A percentile compares a stretch with the other conserved stretches of the same genome.
These are phyloP conservation scores for Cladorrhinum sp. DNA, from an alignment of 2,329 filamentous ascomycete genomes.

Conservation along the genomic window DNA sequence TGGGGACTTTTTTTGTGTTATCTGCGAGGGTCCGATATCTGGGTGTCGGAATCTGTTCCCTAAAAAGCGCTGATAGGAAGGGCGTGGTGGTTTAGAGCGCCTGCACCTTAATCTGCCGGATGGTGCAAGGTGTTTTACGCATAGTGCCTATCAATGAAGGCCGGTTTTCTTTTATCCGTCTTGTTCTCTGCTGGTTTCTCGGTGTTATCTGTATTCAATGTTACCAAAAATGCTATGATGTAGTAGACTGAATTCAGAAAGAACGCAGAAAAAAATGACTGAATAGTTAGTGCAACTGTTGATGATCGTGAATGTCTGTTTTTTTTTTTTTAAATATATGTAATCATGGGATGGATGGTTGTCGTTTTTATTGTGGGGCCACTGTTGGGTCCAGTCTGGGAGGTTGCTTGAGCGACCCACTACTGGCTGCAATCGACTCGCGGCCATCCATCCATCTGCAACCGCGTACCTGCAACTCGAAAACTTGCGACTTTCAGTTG, in stretches of 20 bases:
- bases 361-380: not conserved
- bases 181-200: conserved; percentile 23
- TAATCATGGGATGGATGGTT: conserved; percentile 1
- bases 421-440: conserved; percentile 1
- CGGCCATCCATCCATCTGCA: conserved; percentile 7
- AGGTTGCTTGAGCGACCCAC: not conserved
- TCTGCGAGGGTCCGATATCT: conserved; percentile 25
- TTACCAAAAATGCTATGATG: conserved; percentile 28
- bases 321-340: not conserved
- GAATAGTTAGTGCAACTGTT: conserved; percentile 4
- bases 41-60: conserved; percentile 21
- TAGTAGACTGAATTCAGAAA: conserved; percentile 26
- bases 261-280: conserved; percentile 11
- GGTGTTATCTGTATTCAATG: conserved; percentile 29
- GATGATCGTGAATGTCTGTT: conserved; percentile 5
- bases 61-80: conserved; percentile 26
- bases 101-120: conserved; percentile 27
- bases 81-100: conserved; percentile 17
- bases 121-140: conserved; percentile 26
- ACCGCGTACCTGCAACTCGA: not conserved
- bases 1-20: conserved; percentile 22
- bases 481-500: not conserved
- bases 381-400: not conserved
- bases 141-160: conserved; percentile 26
- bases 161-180: conserved; percentile 24